Base-by-base conservation (phyloP, 768 basidiomycete species). In the Hericium rajendrae region DNA sequence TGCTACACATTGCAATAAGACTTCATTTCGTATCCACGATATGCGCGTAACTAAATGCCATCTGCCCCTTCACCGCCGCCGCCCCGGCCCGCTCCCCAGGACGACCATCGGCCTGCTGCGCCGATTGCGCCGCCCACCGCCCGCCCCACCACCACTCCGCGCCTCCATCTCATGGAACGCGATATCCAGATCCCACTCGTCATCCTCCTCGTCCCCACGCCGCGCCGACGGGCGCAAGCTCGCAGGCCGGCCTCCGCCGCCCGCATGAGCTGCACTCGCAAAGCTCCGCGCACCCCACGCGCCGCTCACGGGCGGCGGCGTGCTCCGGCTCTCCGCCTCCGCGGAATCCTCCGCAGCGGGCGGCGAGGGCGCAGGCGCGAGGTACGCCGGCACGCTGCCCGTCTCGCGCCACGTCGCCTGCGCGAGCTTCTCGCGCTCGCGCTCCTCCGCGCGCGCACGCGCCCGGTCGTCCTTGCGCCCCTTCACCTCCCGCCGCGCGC, bases 391-490 rank as follows among this genome's bases (percentile, higher is more conserved):
- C 6, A 28, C 32, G 24, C 13, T 10, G 28, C 55, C 39, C 43
- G 46, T 26, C 16, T 50, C 24, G 32, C 12, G 24, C 39, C 54
- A 43, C 13, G 54, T 43, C 13, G 51, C 12, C n/a, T 56, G 54
- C 2, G 61, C 46, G 32, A 68, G 58, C 57, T 67, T 64, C 40
- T 65, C 65, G 37, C 58, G 54, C 48, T 64, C 91, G 55, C 74
- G 76, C 65, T 87, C 86, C 71, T 97, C 94, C 24, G 88, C 89
- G 15, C 82, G 76, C 1, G 74, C 74, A 53, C 85, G 84, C 2
- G 94, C 94, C 49, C 84, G 79, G 68, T 97, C 93, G 66, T 98
- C 95, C 67, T 86, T 91, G 68, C 80, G 77, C 53, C 78, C 84
- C 72, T 89, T 90, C 70, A 95, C 92, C 69, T 84, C 84, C 62